phyloP scores from a whole-genome alignment of 2,329 filamentous ascomycete species.

The Colletotrichum magnum region DNA sequence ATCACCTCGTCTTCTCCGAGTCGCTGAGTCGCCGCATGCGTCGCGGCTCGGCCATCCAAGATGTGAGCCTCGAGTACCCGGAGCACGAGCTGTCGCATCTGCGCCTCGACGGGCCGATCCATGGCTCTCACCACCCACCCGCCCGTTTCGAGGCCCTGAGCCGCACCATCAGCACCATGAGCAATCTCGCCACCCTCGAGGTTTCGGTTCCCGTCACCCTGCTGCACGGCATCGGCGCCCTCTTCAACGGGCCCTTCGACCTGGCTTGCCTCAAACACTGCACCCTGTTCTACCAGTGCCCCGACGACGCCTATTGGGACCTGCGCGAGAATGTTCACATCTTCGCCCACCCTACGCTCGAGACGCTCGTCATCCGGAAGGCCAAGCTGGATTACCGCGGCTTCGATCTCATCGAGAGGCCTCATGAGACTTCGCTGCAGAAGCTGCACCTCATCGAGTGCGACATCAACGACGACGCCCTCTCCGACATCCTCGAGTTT shows the following conservation, averaged over 20 bases:
- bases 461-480: slow-evolving; percentile 62
- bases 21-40: slow-evolving; percentile 61
- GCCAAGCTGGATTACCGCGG: slow-evolving; percentile 62
- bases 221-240: slow-evolving; percentile 61
- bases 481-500: slow-evolving; percentile 56
- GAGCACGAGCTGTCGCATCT: slow-evolving; percentile 58
- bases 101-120: slow-evolving; percentile 54
- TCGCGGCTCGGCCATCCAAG: slow-evolving; percentile 62
- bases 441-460: slow-evolving; percentile 63
- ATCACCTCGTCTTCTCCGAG: slow-evolving; percentile 64
- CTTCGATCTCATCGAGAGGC: slow-evolving; percentile 63
- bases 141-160: slow-evolving; percentile 59
- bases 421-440: slow-evolving; percentile 60
- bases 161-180: slow-evolving; percentile 64
- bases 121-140: slow-evolving; percentile 48
- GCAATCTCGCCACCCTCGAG: slow-evolving; percentile 62
- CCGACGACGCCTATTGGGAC: slow-evolving; percentile 63
- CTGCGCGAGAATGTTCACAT: slow-evolving; percentile 67
- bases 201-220: slow-evolving; percentile 60
- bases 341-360: slow-evolving; percentile 64
- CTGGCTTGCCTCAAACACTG: slow-evolving; percentile 62
- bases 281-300: slow-evolving; percentile 62
- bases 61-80: slow-evolving; percentile 61
- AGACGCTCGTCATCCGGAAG: slow-evolving; percentile 59
- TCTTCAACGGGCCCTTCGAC: slow-evolving; percentile 67